phyloP scores from a whole-genome alignment of 495 filamentous ascomycete species.

The Oidiodendron maius region DNA sequence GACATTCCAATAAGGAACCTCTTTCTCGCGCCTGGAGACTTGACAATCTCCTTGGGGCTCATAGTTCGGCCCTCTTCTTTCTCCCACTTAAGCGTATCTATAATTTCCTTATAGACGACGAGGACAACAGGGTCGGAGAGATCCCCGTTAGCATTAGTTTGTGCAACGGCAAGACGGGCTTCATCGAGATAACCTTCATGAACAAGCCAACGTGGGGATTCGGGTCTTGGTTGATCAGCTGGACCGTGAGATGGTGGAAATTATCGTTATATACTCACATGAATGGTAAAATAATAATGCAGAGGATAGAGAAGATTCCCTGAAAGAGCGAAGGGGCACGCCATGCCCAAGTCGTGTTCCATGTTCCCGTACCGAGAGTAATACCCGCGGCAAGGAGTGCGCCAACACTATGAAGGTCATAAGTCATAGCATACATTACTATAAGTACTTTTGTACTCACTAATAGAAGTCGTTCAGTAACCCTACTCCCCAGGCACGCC shows the following conservation, averaged over 20 bases:
- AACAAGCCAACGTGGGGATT: slow-evolving; percentile 57
- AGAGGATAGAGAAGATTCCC: slow-evolving; percentile 12
- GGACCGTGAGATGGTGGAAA: not conserved
- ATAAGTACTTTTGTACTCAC: slow-evolving; percentile 30
- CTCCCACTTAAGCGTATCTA: slow-evolving; percentile 42
- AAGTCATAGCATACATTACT: not conserved
- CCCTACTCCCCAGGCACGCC: slow-evolving; percentile 25
- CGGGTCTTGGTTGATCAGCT: slow-evolving; percentile 30
- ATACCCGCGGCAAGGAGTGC: slow-evolving; percentile 37
- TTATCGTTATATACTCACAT: slow-evolving; percentile 12
- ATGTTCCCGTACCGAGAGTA: slow-evolving; percentile 14
- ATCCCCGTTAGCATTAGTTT: slow-evolving; percentile 40
- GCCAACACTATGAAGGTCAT: slow-evolving; percentile 23
- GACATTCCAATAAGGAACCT: slow-evolving; percentile 40
- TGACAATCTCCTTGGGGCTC: slow-evolving; percentile 28
- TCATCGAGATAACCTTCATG: slow-evolving; percentile 40
- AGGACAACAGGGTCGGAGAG: slow-evolving; percentile 33
- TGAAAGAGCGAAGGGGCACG: slow-evolving; percentile 15
- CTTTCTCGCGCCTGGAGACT: slow-evolving; percentile 34
- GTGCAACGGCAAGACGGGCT: slow-evolving; percentile 37
- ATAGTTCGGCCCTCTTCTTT: slow-evolving; percentile 25
- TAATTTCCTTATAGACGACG: slow-evolving; percentile 32
- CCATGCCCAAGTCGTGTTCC: slow-evolving; percentile 19
- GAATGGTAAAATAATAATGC: slow-evolving; percentile 20
- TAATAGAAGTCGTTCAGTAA: slow-evolving; percentile 48